Percentiles rank a stretch among this genome's conserved stretches.
Conservation (phyloP, 208 protist genomes). For the Herpetomonas samuelpessoai region DNA sequence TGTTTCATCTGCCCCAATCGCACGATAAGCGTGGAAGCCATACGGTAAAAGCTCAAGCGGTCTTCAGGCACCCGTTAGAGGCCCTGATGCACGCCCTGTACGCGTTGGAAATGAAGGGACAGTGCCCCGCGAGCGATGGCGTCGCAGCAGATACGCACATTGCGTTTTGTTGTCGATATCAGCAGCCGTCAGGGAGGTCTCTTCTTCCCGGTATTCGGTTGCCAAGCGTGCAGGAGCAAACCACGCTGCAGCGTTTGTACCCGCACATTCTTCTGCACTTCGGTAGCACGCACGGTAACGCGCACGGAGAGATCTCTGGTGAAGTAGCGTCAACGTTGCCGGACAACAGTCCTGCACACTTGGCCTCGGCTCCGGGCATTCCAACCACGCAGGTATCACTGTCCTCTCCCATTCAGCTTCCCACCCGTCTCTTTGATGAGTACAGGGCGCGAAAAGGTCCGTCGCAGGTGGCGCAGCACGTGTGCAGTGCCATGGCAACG, state of each 20-base stretch:
- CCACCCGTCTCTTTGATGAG: background rate
- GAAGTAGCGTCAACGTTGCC: no score
- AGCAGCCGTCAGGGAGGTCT: background rate
- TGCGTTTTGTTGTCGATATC: background rate
- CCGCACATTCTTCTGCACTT: background rate
- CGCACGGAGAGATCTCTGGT: no score
- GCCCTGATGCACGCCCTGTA: background rate
- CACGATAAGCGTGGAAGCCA: no score
- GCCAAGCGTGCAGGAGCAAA: background rate
- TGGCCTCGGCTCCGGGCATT: no score
- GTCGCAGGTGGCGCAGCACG: slow-evolving; percentile 32
- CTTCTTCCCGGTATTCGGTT: background rate
- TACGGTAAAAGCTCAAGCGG: background rate
- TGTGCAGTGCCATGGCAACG: slow-evolving; percentile 40
- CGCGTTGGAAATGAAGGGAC: background rate
- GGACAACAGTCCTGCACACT: no score
- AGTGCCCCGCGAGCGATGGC: background rate
- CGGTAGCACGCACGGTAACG: no score
- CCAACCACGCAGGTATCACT: no score
- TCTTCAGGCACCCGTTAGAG: background rate
- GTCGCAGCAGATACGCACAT: no score
- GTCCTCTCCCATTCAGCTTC: slow-evolving; percentile 2
- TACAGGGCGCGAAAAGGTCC: slow-evolving; percentile 35
- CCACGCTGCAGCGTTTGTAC: background rate
- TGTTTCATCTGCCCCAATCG: background rate